phyloP scores from a whole-genome alignment of 441 rosid species.

The Corymbia calophylla region DNA sequence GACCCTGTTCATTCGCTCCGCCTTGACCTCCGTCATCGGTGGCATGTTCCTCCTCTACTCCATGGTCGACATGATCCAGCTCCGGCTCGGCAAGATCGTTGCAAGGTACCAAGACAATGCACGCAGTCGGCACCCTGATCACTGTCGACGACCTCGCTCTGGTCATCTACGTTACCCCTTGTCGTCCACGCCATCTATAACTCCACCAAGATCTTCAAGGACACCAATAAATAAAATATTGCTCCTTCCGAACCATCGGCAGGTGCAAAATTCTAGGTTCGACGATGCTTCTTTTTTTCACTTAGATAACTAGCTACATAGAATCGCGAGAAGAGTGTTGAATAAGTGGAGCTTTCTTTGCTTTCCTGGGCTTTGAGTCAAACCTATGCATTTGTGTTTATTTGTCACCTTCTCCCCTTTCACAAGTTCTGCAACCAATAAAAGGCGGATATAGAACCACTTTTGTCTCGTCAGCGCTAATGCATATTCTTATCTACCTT shows the following conservation, averaged over 20 bases:
- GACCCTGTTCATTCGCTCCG: not conserved
- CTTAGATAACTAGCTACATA: not conserved
- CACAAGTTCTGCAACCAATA: not conserved
- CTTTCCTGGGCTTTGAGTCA: not conserved
- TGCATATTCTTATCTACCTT: not conserved
- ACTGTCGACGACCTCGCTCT: not conserved
- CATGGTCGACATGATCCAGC: not conserved
- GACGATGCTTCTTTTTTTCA: not conserved
- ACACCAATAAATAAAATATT: rapidly evolving
- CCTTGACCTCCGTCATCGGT: not conserved
- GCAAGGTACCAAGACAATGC: not conserved
- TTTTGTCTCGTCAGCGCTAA: not conserved
- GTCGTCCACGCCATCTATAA: not conserved
- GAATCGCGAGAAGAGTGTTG: not conserved
- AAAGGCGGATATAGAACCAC: not conserved
- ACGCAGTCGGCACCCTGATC: not conserved
- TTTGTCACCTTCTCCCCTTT: not conserved
- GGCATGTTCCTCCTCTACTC: not conserved
- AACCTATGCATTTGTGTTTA: not conserved
- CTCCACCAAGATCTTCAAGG: not conserved
- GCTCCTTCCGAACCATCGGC: not conserved
- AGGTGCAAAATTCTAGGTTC: not conserved
- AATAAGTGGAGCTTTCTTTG: not conserved
- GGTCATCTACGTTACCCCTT: not conserved
- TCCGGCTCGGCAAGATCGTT: not conserved